These are phyloP conservation scores for Prototheca wickerhamii DNA, from an alignment of 163 green algal genomes.

Conservation along the genomic window DNA sequence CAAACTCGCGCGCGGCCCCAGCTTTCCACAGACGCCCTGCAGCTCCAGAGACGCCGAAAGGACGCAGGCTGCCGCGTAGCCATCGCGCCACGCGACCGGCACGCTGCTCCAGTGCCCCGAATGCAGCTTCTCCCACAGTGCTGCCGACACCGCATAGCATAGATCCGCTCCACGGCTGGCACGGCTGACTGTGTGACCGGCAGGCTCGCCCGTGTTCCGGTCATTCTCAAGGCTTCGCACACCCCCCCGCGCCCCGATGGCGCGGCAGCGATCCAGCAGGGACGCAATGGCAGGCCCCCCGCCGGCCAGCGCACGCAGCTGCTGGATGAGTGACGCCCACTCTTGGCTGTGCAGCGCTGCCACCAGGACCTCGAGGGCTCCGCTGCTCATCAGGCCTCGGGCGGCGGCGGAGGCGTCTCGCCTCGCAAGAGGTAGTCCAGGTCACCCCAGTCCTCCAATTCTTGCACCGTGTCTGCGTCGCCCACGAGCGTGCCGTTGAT, in stretches of 20 bases:
- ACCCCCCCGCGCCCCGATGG: no score
- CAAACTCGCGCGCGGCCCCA: background rate
- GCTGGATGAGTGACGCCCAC: no score
- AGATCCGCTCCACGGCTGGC: background rate
- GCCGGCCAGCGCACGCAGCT: background rate
- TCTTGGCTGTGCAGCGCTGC: background rate
- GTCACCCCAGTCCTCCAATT: conserved; percentile 64
- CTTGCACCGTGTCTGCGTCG: conserved; percentile 32
- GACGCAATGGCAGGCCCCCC: no score
- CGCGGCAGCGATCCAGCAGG: no score
- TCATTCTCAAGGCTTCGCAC: no score
- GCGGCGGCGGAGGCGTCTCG: conserved; percentile 1
- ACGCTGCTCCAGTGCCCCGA: conserved; percentile 65
- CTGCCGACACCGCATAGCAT: conserved; percentile 19
- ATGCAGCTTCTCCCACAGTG: conserved; percentile 76
- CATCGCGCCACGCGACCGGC: conserved; percentile 52
- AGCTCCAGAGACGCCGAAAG: conserved; percentile 12
- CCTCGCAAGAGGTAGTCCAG: conserved; percentile 33
- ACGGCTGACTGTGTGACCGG: background rate
- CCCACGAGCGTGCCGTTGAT: conserved; percentile 35
- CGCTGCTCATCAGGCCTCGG: background rate
- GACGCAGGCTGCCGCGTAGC: conserved; percentile 47
- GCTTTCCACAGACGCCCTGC: background rate
- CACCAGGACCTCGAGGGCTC: background rate
- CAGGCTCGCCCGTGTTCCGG: background rate